These are phyloP conservation scores for Polygonum aviculare DNA, from an alignment of 148 eudicot genomes.

Conservation along the genomic window DNA sequence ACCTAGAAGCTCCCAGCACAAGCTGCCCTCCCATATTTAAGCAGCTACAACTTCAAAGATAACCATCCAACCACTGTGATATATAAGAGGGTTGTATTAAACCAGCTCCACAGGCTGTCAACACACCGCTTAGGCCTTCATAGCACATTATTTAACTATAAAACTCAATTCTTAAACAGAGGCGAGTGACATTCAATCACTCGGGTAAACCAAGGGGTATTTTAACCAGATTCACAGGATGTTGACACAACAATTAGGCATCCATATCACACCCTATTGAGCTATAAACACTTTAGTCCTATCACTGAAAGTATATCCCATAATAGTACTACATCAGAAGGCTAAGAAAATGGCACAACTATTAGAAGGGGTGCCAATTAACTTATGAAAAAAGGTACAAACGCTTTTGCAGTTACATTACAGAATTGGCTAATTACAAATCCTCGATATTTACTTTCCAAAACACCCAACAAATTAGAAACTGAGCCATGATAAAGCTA, in stretches of 20 bases:
- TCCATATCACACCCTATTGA: too few relatives aligned
- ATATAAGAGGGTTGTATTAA: background rate
- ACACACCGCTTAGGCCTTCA: background rate
- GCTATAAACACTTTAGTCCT: too few relatives aligned
- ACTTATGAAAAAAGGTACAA: background rate
- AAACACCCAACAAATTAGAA: background rate
- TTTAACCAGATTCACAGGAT: too few relatives aligned
- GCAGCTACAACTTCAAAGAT: background rate
- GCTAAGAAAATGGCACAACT: background rate
- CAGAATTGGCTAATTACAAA: background rate
- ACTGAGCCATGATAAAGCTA: background rate
- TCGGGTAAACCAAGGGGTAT: too few relatives aligned
- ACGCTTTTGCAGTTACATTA: background rate
- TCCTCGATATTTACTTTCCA: background rate
- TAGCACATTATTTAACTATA: background rate
- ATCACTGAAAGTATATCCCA: background rate
- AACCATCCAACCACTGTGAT: background rate
- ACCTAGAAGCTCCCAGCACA: background rate
- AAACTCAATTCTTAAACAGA: background rate
- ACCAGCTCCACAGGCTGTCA: background rate
- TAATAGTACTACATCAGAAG: background rate
- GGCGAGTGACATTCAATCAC: too few relatives aligned
- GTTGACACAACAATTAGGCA: too few relatives aligned
- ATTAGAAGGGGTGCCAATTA: background rate
- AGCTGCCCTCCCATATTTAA: background rate